Percentiles rank a stretch among this genome's conserved stretches.
phyloP scores from a whole-genome alignment of 2,329 filamentous ascomycete genomes.

The Monosporascus ibericus region DNA sequence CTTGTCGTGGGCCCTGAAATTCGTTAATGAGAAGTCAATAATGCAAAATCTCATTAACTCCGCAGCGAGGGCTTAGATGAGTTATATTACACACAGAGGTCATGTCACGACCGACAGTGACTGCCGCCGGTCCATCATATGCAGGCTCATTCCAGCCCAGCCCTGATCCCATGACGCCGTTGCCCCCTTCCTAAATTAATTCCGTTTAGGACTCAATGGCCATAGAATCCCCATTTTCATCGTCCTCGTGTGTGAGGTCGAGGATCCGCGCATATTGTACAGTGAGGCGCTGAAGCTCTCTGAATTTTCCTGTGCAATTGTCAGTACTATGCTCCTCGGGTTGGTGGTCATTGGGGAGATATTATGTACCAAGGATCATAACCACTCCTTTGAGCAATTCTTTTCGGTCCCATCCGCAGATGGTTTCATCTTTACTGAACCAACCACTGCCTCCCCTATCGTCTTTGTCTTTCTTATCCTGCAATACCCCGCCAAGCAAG shows the following conservation, averaged over 20 bases:
- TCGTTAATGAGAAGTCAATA: background rate
- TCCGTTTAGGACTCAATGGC: conserved; percentile 17
- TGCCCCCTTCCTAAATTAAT: background rate
- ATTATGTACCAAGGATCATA: conserved; percentile 74
- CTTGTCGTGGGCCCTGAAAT: background rate
- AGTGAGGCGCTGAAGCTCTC: conserved; percentile 89
- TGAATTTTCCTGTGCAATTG: conserved; percentile 69
- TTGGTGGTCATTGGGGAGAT: conserved; percentile 1
- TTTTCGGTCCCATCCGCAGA: conserved; percentile 87
- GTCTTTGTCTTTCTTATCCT: conserved; percentile 46
- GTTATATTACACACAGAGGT: background rate
- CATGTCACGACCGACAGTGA: background rate
- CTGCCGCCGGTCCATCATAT: background rate
- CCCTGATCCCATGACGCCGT: background rate
- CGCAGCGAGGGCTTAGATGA: background rate
- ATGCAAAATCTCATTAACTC: background rate
- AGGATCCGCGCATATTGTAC: conserved; percentile 88
- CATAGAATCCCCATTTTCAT: conserved; percentile 34
- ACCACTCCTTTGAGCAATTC: conserved; percentile 88
- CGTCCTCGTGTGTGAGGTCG: conserved; percentile 50
- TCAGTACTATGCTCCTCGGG: conserved; percentile 24
- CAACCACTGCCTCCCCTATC: conserved; percentile 49
- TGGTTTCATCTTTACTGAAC: conserved; percentile 60
- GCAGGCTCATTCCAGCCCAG: background rate
- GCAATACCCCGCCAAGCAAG: conserved; percentile 66